A percentile compares a stretch with the other conserved stretches of the same genome.
phyloP scores from a whole-genome alignment of 768 basidiomycete species.

The Kondoa subrosea region DNA sequence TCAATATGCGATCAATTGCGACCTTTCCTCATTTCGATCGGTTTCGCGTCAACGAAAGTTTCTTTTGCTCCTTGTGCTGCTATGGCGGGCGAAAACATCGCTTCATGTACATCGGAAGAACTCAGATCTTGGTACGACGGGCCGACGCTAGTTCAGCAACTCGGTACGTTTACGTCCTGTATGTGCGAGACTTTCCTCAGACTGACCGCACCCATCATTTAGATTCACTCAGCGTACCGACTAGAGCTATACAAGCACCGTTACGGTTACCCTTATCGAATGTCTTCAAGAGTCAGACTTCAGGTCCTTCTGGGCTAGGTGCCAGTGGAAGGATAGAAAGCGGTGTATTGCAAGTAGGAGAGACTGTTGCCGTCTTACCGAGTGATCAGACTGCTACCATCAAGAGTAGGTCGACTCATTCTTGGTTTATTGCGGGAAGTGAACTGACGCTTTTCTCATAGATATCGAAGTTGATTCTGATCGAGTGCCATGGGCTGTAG shows the following conservation, averaged over 20 bases:
- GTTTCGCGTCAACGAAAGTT: conserved; percentile 62
- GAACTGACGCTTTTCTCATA: conserved; percentile 39
- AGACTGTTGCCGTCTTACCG: conserved; percentile 66
- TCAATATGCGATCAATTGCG: conserved; percentile 58
- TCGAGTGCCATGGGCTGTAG: conserved; percentile 65
- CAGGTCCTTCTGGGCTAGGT: conserved; percentile 47
- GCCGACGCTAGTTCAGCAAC: conserved; percentile 60
- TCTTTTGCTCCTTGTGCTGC: conserved; percentile 78
- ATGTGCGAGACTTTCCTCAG: not conserved
- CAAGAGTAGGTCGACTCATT: conserved; percentile 34
- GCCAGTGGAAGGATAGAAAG: conserved; percentile 69
- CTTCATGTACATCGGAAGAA: conserved; percentile 35
- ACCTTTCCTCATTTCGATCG: conserved; percentile 71
- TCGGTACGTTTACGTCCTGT: conserved; percentile 42
- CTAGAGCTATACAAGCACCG: conserved; percentile 43
- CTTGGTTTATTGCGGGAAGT: not conserved
- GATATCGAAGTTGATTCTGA: conserved; percentile 73
- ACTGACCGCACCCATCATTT: not conserved
- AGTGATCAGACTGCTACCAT: conserved; percentile 80
- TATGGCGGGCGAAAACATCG: conserved; percentile 72
- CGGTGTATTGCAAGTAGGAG: conserved; percentile 82
- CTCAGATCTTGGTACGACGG: conserved; percentile 67
- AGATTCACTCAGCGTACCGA: conserved; percentile 18
- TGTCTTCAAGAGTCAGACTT: conserved; percentile 75
- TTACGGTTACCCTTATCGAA: conserved; percentile 82